phyloP scores from a whole-genome alignment of 2,329 filamentous ascomycete genomes.

The Calonectria pseudoturangicola region DNA sequence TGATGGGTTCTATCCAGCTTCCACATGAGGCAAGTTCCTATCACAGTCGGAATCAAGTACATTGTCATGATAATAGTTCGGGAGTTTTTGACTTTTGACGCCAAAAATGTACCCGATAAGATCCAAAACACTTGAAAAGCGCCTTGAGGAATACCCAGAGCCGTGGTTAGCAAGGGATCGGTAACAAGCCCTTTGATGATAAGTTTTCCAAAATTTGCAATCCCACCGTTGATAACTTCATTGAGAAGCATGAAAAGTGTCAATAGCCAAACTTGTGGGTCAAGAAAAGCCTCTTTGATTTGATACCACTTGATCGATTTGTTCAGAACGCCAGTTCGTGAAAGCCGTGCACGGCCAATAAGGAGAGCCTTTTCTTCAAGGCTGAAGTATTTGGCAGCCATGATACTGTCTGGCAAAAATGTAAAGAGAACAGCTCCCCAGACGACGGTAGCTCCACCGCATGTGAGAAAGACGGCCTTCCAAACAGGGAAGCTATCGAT shows the following conservation, averaged over 20 bases:
- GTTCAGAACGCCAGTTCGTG: conserved; percentile 67
- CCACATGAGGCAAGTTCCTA: conserved; percentile 69
- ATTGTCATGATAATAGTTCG: conserved; percentile 70
- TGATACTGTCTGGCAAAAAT: conserved; percentile 66
- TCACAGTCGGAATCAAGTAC: conserved; percentile 69
- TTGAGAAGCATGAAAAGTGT: conserved; percentile 73
- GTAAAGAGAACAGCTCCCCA: conserved; percentile 65
- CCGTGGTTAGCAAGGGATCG: conserved; percentile 61
- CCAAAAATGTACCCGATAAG: conserved; percentile 69
- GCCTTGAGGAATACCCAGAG: conserved; percentile 71
- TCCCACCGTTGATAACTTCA: conserved; percentile 71
- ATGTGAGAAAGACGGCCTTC: conserved; percentile 71
- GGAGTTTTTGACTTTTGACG: conserved; percentile 67
- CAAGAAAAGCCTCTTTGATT: conserved; percentile 67
- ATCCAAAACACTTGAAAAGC: conserved; percentile 71
- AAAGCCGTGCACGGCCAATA: conserved; percentile 75
- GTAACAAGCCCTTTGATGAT: conserved; percentile 68
- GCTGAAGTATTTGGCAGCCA: conserved; percentile 54
- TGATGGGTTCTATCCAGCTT: conserved; percentile 62
- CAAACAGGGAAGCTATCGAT: conserved; percentile 65
- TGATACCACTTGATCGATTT: conserved; percentile 67
- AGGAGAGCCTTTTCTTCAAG: conserved; percentile 62
- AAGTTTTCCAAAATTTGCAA: conserved; percentile 72
- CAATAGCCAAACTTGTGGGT: conserved; percentile 70
- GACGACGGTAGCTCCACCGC: conserved; percentile 67